Conservation (phyloP, 495 filamentous ascomycete species). For the Annulohypoxylon moriforme region DNA sequence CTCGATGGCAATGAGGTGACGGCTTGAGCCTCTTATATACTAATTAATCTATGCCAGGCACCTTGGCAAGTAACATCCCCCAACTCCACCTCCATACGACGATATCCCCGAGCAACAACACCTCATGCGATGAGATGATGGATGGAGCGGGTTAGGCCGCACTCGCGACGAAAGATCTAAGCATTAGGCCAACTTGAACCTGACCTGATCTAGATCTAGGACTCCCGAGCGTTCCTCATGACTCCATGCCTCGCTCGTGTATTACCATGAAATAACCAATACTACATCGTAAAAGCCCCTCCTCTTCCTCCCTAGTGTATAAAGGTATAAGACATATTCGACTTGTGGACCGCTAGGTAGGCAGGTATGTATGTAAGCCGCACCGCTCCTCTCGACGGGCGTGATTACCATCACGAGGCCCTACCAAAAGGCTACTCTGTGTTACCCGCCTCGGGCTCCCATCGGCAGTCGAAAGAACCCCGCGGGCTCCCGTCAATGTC, state of each 20-base stretch:
- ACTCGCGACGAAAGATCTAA: neutral
- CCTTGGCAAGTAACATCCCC: neutral
- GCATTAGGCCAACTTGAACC: neutral
- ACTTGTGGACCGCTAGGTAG: too few relatives aligned
- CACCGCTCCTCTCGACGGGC: neutral
- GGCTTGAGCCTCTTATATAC: constrained; percentile 32
- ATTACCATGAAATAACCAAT: neutral
- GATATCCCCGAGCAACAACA: neutral
- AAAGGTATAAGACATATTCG: neutral
- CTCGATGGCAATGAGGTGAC: constrained; percentile 26
- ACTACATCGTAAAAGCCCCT: constrained; percentile 10
- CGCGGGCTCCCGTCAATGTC: constrained; percentile 17
- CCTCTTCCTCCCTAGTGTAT: too few relatives aligned
- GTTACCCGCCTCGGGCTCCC: neutral
- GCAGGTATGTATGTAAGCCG: constrained; percentile 9
- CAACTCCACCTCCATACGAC: neutral
- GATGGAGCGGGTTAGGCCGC: constrained; percentile 5
- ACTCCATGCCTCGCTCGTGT: neutral
- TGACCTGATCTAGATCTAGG: constrained; percentile 10
- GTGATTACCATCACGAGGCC: constrained; percentile 19
- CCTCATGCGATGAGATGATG: constrained; percentile 22
- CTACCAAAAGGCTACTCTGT: neutral
- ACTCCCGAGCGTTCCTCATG: constrained; percentile 1
- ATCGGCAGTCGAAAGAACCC: constrained; percentile 17
- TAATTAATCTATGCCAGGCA: neutral